phyloP scores from a whole-genome alignment of 768 basidiomycete species.

The Boletus sp. region DNA sequence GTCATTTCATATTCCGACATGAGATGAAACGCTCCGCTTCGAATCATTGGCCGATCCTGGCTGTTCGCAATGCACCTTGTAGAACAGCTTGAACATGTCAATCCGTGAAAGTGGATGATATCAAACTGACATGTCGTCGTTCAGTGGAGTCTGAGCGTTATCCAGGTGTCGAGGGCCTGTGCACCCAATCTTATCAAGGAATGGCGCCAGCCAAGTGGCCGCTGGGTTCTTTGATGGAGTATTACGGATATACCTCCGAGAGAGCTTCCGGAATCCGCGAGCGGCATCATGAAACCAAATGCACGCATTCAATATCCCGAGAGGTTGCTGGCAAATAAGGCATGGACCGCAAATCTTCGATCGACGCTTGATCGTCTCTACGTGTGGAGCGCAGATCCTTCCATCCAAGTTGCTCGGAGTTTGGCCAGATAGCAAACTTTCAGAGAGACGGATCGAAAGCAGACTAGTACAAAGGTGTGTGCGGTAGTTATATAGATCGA shows the following conservation, averaged over 20 bases:
- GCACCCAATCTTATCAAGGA: background rate
- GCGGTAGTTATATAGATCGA: background rate
- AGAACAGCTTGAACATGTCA: background rate
- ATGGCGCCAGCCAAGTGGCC: background rate
- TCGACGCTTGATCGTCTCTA: conserved; percentile 10
- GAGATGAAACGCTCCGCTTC: conserved; percentile 8
- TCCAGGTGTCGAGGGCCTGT: background rate
- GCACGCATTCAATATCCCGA: background rate
- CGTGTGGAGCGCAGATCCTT: conserved; percentile 1
- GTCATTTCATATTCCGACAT: conserved; percentile 17
- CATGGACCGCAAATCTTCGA: conserved; percentile 8
- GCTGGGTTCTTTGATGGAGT: background rate
- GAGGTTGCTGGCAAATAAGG: background rate
- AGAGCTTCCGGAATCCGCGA: background rate
- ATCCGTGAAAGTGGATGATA: background rate
- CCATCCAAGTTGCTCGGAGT: background rate
- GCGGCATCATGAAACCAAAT: background rate
- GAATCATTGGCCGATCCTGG: conserved; percentile 6
- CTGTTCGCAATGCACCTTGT: background rate
- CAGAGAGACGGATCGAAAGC: background rate
- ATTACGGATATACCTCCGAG: background rate
- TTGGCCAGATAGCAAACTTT: background rate
- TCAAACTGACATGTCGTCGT: background rate
- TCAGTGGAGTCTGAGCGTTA: background rate
- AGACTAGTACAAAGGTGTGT: background rate